phyloP scores from a whole-genome alignment of 257 asterid species.

The Oldenlandia corymbosa region DNA sequence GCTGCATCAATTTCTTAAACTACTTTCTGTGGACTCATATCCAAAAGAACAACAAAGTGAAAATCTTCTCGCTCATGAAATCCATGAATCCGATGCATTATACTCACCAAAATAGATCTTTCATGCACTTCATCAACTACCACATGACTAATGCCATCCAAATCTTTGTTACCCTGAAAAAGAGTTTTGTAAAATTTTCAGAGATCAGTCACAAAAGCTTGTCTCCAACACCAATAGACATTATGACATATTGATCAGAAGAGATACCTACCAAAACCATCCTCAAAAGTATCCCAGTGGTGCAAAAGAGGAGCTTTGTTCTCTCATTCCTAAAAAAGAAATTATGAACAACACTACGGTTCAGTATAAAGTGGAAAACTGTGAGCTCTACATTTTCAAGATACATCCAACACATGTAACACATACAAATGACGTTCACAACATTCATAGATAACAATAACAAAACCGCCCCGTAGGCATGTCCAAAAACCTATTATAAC shows the following conservation, averaged over 20 bases:
- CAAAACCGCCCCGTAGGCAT: neutral
- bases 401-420: too few relatives aligned
- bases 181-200: slow-evolving; percentile 12
- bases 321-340: slow-evolving; percentile 62
- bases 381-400: neutral
- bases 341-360: neutral
- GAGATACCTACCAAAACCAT: slow-evolving; percentile 69
- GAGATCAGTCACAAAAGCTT: slow-evolving; percentile 9
- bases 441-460: too few relatives aligned
- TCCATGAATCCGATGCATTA: neutral
- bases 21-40: neutral
- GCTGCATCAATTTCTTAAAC: neutral
- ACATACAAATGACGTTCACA: too few relatives aligned
- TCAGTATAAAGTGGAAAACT: slow-evolving; percentile 3
- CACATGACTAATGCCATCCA: slow-evolving; percentile 80
- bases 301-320: slow-evolving; percentile 94
- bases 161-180: slow-evolving; percentile 77
- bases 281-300: slow-evolving; percentile 97
- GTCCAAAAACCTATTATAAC: neutral
- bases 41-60: neutral
- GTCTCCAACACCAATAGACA: neutral
- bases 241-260: neutral
- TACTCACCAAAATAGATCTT: slow-evolving; percentile 93
- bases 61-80: neutral
- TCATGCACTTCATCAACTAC: slow-evolving; percentile 99